Base-by-base conservation (phyloP, 2,329 filamentous ascomycete species). In the Samsoniella hepiali region DNA sequence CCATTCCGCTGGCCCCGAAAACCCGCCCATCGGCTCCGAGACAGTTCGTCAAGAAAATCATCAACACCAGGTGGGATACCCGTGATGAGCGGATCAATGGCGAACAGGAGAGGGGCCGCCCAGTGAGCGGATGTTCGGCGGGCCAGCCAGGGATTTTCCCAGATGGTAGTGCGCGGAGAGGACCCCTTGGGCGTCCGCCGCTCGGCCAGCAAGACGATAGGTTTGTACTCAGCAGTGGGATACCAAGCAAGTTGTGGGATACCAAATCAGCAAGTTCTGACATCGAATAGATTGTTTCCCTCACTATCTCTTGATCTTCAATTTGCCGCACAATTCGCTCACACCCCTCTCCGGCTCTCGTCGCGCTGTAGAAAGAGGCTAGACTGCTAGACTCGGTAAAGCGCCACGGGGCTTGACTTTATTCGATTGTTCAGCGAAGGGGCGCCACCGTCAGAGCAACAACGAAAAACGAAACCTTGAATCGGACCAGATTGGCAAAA, bases 291-390 rank as follows among this genome's bases (percentile, higher is more conserved):
- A 44, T 40, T 34, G n/a, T 17, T 47, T 15, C n/a, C 22, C 32
- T 60, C 22, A 8, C n/a, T 32, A 40, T 60, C 34, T 17, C 34
- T 45, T 31, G 22, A n/a, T 60, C 49, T 54, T 15, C 9, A 10
- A 6, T 27, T 10, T 7, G 8, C 15, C 29, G 34, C 27, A 50
- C 17, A 34, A 32, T 27, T 54, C 9, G 11, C 36, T 53, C 36
- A 31, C 58, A n/a, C 49, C 31, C 40, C 38, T 45, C 29, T 45
- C 34, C 58, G 58, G 58, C 58, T 61, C 58, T 61, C 58, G 49
- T 61, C 29, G 38, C 49, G 58, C 49, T 15, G 58, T 9, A 22
- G 17, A 29, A 32, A 7, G 27, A 31, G 44, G 32, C 45, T 42
- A 59, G n/a, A 34, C 44, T 50, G 10, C 45, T 42, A 59, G n/a